A percentile compares a stretch with the other conserved stretches of the same genome.
Evolutionary conservation across 1,139 yeast species (phyloP).

Genomic region (Suhomyces maxii): DNA sequence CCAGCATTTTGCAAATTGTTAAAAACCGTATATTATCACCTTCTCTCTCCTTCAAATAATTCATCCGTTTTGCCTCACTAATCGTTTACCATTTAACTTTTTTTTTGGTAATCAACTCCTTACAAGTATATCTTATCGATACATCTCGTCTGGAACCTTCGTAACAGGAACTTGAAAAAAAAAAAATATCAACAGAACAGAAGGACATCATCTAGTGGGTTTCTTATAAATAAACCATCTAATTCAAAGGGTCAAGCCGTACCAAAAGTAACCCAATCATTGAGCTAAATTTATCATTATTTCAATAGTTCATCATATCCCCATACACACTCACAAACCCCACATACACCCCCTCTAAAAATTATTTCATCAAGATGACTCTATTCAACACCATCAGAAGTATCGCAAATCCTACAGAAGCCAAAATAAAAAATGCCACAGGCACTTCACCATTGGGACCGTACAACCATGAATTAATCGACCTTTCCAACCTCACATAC

Average conservation of each 20-base stretch:
- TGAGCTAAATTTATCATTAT: too few relatives aligned
- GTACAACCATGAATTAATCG: constrained; percentile 36
- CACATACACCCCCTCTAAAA: not conserved
- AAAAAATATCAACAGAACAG: not conserved
- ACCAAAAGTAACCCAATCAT: too few relatives aligned
- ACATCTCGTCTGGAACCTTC: not conserved
- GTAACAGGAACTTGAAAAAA: not conserved
- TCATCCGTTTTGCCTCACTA: too few relatives aligned
- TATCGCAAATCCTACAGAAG: constrained; percentile 15
- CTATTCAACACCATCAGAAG: constrained; percentile 3
- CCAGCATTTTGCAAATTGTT: not conserved
- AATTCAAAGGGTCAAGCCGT: too few relatives aligned
- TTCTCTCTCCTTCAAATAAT: too few relatives aligned
- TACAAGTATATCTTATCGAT: too few relatives aligned
- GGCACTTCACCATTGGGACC: constrained; percentile 42
- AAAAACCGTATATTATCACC: too few relatives aligned
- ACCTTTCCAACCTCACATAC: constrained; percentile 31
- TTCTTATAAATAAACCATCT: too few relatives aligned
- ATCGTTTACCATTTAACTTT: too few relatives aligned
- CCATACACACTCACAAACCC: not conserved
- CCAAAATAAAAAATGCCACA: constrained; percentile 27
- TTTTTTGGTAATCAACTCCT: too few relatives aligned
- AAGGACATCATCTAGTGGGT: not conserved
- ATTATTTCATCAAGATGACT: not conserved
- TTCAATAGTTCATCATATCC: too few relatives aligned